Evolutionary conservation across 805 yeast genomes (phyloP).

Genomic region (Wickerhamiella azymoides): DNA sequence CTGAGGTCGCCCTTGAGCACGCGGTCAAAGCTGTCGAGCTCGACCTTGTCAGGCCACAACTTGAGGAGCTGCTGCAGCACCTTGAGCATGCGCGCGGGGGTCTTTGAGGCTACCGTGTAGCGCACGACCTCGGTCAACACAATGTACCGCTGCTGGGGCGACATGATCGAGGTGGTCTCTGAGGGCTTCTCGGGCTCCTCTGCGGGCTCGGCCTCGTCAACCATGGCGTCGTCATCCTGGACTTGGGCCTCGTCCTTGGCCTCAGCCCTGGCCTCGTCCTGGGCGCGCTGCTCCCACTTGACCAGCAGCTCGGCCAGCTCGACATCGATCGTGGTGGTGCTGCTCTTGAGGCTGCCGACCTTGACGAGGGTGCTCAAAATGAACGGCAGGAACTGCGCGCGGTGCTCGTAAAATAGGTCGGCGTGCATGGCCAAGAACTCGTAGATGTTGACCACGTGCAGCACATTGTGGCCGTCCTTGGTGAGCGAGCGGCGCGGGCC

Average conservation of each 20-base stretch:
- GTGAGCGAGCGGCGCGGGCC: constrained; percentile 89
- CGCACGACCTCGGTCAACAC: not conserved
- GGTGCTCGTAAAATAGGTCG: constrained; percentile 66
- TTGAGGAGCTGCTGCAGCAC: constrained; percentile 53
- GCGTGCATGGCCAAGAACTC: constrained; percentile 81
- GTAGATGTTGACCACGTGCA: constrained; percentile 75
- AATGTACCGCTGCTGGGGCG: not conserved
- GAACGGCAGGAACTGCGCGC: constrained; percentile 80
- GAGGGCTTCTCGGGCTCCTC: not conserved
- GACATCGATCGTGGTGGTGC: constrained; percentile 52
- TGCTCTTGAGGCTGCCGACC: constrained; percentile 68
- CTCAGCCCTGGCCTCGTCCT: constrained; percentile 14
- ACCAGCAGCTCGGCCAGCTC: constrained; percentile 77
- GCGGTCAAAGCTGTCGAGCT: constrained; percentile 75
- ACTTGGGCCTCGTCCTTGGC: constrained; percentile 30
- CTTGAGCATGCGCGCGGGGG: constrained; percentile 48
- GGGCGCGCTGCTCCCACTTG: constrained; percentile 57
- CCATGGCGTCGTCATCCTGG: not conserved
- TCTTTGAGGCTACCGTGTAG: not conserved
- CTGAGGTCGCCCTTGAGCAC: constrained; percentile 68
- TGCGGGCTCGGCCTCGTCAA: too few relatives aligned
- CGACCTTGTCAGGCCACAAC: constrained; percentile 82
- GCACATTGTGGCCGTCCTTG: constrained; percentile 77
- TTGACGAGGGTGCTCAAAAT: constrained; percentile 89
- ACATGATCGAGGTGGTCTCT: not conserved